A percentile compares a stretch with the other conserved stretches of the same genome.
These are phyloP conservation scores for Coemansia sp. DNA, from an alignment of 371 early-diverging fungal species.

Conservation along the genomic window DNA sequence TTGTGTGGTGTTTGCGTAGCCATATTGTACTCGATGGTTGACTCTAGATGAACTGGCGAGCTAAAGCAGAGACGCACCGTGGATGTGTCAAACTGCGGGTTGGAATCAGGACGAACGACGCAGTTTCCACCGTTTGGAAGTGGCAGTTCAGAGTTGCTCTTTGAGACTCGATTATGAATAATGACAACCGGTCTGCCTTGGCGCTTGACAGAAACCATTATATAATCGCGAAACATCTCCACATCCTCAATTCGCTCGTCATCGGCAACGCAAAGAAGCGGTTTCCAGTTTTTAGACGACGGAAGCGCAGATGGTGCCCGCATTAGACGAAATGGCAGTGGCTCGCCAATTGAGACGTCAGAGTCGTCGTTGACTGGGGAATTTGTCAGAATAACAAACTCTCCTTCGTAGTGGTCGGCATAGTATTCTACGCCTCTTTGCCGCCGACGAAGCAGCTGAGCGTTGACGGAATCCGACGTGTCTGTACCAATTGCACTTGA, in stretches of 20 bases:
- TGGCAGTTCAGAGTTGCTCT: slow-evolving; percentile 55
- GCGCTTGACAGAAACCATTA: slow-evolving; percentile 39
- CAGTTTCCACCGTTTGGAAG: slow-evolving; percentile 62
- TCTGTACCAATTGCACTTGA: slow-evolving; percentile 41
- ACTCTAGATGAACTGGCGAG: slow-evolving; percentile 69
- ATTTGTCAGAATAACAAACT: slow-evolving; percentile 74
- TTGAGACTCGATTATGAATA: slow-evolving; percentile 44
- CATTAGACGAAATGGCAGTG: slow-evolving; percentile 60
- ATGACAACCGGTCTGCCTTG: slow-evolving; percentile 39
- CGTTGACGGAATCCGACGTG: background rate
- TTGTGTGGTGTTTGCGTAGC: slow-evolving; percentile 39
- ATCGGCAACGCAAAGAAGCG: slow-evolving; percentile 59
- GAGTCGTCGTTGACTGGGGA: slow-evolving; percentile 56
- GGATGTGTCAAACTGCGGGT: slow-evolving; percentile 68
- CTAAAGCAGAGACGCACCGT: slow-evolving; percentile 64
- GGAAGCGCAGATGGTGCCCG: slow-evolving; percentile 53
- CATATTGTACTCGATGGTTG: slow-evolving; percentile 73
- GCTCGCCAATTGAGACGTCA: background rate
- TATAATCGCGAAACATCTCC: slow-evolving; percentile 65
- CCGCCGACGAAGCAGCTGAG: slow-evolving; percentile 61
- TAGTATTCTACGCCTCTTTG: slow-evolving; percentile 67
- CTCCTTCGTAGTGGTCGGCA: slow-evolving; percentile 76
- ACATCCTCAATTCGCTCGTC: slow-evolving; percentile 80
- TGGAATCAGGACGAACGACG: slow-evolving; percentile 63
- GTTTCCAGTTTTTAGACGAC: slow-evolving; percentile 58